These are phyloP conservation scores for Parastagonospora avenae DNA, from an alignment of 2,329 filamentous ascomycete genomes.

Conservation along the genomic window DNA sequence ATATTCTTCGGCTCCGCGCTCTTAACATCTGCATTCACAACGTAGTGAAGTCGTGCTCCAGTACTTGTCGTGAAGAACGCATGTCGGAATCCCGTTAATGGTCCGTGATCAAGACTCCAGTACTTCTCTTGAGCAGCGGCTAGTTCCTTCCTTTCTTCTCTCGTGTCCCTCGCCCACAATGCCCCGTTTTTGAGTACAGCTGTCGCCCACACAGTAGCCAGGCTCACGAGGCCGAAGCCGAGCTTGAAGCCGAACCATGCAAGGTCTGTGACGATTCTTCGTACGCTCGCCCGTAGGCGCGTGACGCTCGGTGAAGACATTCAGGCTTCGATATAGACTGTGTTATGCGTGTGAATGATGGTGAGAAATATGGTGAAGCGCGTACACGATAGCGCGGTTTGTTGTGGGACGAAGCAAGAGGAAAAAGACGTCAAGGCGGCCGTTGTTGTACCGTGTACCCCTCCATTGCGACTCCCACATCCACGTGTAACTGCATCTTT, in stretches of 20 bases:
- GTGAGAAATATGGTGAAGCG: background rate
- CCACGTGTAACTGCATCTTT: background rate
- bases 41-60: slow-evolving; percentile 61
- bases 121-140: slow-evolving; percentile 54
- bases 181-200: slow-evolving; percentile 34
- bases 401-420: background rate
- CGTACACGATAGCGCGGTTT: background rate
- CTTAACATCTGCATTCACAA: slow-evolving; percentile 45
- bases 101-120: slow-evolving; percentile 59
- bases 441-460: background rate
- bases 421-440: background rate
- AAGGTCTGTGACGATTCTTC: slow-evolving; percentile 17
- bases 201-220: slow-evolving; percentile 23
- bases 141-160: slow-evolving; percentile 36
- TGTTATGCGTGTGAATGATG: background rate
- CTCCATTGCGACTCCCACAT: background rate
- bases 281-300: slow-evolving; percentile 1
- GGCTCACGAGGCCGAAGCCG: slow-evolving; percentile 37
- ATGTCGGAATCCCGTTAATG: slow-evolving; percentile 55
- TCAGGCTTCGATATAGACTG: background rate
- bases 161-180: slow-evolving; percentile 31
- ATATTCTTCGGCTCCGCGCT: slow-evolving; percentile 42
- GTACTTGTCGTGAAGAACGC: slow-evolving; percentile 56
- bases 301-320: background rate
- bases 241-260: slow-evolving; percentile 36